A percentile compares a stretch with the other conserved stretches of the same genome.
These are phyloP conservation scores for Talaromyces islandicus DNA, from an alignment of 2,329 filamentous ascomycete species.

Conservation along the genomic window DNA sequence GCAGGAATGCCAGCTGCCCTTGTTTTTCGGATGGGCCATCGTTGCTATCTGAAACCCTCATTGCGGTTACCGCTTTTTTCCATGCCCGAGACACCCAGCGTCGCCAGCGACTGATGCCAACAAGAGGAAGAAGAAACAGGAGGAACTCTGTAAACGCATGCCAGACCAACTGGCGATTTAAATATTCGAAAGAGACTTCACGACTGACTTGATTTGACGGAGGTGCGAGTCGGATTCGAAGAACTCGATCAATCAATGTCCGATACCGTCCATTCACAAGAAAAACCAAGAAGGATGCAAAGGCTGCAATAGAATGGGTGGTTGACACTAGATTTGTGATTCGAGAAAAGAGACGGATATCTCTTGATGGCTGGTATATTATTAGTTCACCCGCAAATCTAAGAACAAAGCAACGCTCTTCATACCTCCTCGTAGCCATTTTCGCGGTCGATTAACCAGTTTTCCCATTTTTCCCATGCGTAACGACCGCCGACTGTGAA, in stretches of 20 bases:
- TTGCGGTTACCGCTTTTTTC: conserved; percentile 67
- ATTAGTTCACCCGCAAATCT: background rate
- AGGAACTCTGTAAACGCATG: conserved; percentile 99
- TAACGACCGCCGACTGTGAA: conserved; percentile 85
- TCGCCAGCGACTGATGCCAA: conserved; percentile 89
- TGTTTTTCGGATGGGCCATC: conserved; percentile 46
- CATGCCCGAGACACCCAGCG: conserved; percentile 83
- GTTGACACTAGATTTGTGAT: conserved; percentile 65
- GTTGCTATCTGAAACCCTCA: conserved; percentile 44
- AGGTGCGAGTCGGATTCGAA: conserved; percentile 79
- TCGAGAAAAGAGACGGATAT: conserved; percentile 55
- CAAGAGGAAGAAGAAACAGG: conserved; percentile 93
- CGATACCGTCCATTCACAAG: conserved; percentile 85
- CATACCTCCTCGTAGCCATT: conserved; percentile 62
- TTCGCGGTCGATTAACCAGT: conserved; percentile 71
- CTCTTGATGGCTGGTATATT: conserved; percentile 37
- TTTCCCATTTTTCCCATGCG: conserved; percentile 86
- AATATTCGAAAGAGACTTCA: conserved; percentile 94
- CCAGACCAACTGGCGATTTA: conserved; percentile 97
- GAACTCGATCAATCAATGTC: conserved; percentile 77
- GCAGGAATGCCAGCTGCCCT: conserved; percentile 78
- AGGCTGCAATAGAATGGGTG: conserved; percentile 72
- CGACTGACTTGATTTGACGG: conserved; percentile 78
- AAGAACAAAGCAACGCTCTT: background rate
- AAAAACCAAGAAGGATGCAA: conserved; percentile 83